Evolutionary conservation across 2,329 filamentous ascomycete species (phyloP).

Genomic region (Apiospora saccharicola): DNA sequence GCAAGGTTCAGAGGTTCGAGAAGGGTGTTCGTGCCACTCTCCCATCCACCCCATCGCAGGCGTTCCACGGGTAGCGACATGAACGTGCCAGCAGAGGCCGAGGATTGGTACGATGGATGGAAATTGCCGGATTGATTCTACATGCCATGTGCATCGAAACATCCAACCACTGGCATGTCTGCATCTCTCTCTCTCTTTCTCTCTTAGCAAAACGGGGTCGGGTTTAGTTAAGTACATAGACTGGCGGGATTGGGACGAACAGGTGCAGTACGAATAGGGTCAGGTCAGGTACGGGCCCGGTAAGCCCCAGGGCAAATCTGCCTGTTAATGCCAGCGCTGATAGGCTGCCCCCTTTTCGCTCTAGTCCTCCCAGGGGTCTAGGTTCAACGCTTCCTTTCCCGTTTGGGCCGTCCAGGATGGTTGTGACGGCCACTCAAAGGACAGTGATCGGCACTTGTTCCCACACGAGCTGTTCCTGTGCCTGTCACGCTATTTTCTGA

Average conservation of each 20-base stretch:
- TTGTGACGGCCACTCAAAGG: background rate
- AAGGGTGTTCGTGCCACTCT: background rate
- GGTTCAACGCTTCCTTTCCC: background rate
- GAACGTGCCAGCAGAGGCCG: background rate
- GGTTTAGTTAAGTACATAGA: background rate
- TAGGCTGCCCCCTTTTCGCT: background rate
- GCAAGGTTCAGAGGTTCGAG: conserved; percentile 13
- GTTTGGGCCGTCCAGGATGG: background rate
- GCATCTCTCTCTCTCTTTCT: background rate
- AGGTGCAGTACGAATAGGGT: background rate
- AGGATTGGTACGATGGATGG: background rate
- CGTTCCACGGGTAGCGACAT: background rate
- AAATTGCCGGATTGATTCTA: background rate
- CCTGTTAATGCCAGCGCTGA: conserved; percentile 9
- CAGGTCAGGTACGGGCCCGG: conserved; percentile 1
- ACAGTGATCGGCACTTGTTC: background rate
- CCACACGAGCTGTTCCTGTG: background rate
- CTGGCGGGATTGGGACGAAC: conserved; percentile 1
- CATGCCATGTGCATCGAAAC: background rate
- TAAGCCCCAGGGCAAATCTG: conserved; percentile 10
- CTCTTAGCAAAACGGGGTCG: too few relatives aligned
- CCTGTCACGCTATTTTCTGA: conserved; percentile 21
- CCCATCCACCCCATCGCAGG: background rate
- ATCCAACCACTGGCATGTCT: background rate
- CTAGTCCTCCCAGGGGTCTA: conserved; percentile 4